Evolutionary conservation across 2,329 filamentous ascomycete species (phyloP).

Genomic region (Neofusicoccum umdonicola): DNA sequence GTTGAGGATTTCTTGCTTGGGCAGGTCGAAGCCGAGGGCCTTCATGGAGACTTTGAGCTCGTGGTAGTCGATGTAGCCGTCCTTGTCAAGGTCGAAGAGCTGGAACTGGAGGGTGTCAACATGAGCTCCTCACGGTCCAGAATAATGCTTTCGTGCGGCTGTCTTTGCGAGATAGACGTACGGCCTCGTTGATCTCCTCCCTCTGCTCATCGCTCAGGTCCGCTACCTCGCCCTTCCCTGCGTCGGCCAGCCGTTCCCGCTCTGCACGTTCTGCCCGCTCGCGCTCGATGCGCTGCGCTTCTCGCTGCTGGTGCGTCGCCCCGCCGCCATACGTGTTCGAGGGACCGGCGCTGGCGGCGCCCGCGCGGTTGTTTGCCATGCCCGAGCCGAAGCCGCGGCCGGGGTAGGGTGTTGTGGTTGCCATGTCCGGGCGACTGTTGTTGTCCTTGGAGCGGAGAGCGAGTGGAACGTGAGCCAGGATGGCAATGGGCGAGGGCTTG

Average conservation of each 20-base stretch:
- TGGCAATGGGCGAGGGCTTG: neutral
- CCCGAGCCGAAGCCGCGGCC: slow-evolving; percentile 44
- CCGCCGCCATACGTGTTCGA: slow-evolving; percentile 37
- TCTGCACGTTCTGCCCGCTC: slow-evolving; percentile 41
- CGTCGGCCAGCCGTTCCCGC: slow-evolving; percentile 44
- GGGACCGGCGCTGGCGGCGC: slow-evolving; percentile 23
- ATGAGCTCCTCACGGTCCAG: neutral
- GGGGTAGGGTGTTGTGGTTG: slow-evolving; percentile 7
- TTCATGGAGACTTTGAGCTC: slow-evolving; percentile 96
- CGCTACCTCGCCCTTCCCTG: slow-evolving; percentile 49
- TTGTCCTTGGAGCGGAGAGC: slow-evolving; percentile 12
- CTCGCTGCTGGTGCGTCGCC: slow-evolving; percentile 39
- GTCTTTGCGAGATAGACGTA: slow-evolving; percentile 48
- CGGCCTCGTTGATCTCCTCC: slow-evolving; percentile 91
- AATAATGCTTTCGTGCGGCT: neutral
- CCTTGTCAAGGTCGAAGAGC: slow-evolving; percentile 95
- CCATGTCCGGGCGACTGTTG: slow-evolving; percentile 18
- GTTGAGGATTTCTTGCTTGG: slow-evolving; percentile 78
- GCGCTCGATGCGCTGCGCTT: slow-evolving; percentile 41
- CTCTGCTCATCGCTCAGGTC: slow-evolving; percentile 80
- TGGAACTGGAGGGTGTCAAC: slow-evolving; percentile 64
- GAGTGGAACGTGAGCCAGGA: slow-evolving; percentile 16
- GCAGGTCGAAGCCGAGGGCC: slow-evolving; percentile 87
- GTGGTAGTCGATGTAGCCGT: slow-evolving; percentile 92
- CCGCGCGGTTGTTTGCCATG: slow-evolving; percentile 33